Evolutionary conservation across 768 basidiomycete species (phyloP), one percentile per base, ranked within the genome.

Genomic region (Steccherinum ochraceum): DNA sequence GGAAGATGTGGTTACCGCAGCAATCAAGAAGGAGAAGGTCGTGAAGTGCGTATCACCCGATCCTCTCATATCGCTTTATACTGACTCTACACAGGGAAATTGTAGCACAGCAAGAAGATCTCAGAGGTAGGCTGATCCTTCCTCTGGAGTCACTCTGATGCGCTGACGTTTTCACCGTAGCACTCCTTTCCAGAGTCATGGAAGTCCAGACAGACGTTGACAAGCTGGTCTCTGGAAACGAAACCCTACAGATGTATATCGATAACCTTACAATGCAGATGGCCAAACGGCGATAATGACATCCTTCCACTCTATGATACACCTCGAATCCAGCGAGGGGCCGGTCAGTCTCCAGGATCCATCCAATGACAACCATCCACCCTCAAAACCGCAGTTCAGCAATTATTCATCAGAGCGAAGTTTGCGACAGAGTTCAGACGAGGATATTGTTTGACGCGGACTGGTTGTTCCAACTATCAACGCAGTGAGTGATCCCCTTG

Each of bases 241-340:
- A 83, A 51, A 91, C 84, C 4, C 69, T 93, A 49, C 89, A 93
- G 62, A 86, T 84, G 81, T 93, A 93, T 61, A 90, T 91, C 61
- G 89, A 93, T 63, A 93, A 93, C 58, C 64, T 93, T 59, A 92
- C 90, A 0, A 75, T 88, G 60, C 90, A 93, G 66, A 88, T 91
- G 82, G 85, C 88, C 24, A 88, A 83, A 63, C 73, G 87, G 54
- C 78, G 85, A n/a, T n/a, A n/a, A n/a, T n/a, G n/a, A n/a, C n/a
- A n/a, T n/a, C n/a, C n/a, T n/a, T n/a, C n/a, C n/a, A n/a, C n/a
- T n/a, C n/a, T n/a, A n/a, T n/a, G n/a, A n/a, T n/a, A n/a, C n/a
- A n/a, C n/a, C n/a, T 65, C 87, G 66, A 77, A 24, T 43, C 19
- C 18, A 12, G n/a, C n/a, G n/a, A n/a, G n/a, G n/a, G n/a, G n/a